Base-by-base conservation (phyloP, 441 rosid genomes). In the Pelargonium fulgidum region DNA sequence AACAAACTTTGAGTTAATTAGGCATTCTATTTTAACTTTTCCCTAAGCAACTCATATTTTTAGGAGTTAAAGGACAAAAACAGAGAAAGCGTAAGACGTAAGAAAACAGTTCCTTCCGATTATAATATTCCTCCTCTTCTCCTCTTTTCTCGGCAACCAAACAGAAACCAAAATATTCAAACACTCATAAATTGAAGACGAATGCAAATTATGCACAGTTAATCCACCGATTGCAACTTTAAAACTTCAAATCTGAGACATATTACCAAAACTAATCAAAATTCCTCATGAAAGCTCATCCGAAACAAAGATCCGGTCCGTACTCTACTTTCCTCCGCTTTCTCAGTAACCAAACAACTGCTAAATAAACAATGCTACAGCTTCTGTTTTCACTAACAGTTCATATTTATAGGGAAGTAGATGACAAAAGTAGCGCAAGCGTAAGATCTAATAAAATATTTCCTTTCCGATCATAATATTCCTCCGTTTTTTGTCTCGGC, bases 121-220 rank as follows among this genome's bases (percentile, higher is more conserved):
- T 10, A 19, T 19, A 64, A 44, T 29, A 3, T 9, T 41, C 66
- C 16, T 64, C 41, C 65, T 39, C 17, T 66, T 42, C 17, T 54
- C 19, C 22, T 16, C 19, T 48, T 58, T 76, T 68, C 72, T 72
- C 66, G 26, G 44, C 26, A 68, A 20, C 75, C 73, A 67, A 71
- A 72, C 72, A 72, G 45, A 65, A 44, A 42, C 42, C 39, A n/a
- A 62, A 10, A 11, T 0, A 56, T 6, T 7, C 8, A 50, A 59
- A 65, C 13, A 48, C 8, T n/a, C 54, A 11, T 48, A 10, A 48
- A 48, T 11, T 14, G n/a, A 14, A 48, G 14, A 48, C 14, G n/a
- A 48, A 48, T 11, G 56, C 56, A 48, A 39, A 39, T 39, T 39
- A 39, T 39, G 42, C 8, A 39, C 42, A 39, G 42, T 39, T 39